Conservation (phyloP, 257 asterid species). For the Ocimum tenuiflorum region DNA sequence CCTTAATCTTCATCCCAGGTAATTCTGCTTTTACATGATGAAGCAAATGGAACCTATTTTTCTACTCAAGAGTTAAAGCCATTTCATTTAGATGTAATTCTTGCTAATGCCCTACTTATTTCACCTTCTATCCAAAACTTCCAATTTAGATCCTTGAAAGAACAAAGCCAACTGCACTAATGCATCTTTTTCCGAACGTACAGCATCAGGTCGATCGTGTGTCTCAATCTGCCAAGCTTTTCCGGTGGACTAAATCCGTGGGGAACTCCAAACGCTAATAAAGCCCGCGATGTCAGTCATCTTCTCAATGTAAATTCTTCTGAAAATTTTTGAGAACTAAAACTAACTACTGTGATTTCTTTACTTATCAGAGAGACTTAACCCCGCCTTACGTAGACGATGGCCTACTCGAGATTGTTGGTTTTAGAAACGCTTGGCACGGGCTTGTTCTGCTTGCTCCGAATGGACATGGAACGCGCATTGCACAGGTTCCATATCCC, state of each 20-base stretch:
- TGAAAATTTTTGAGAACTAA: background rate
- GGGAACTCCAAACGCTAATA: constrained; percentile 68
- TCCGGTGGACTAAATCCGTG: constrained; percentile 97
- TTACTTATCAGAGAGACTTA: constrained; percentile 51
- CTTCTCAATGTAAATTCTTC: background rate
- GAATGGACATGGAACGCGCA: constrained; percentile 89
- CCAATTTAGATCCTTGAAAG: background rate
- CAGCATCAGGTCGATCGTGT: constrained; percentile 82
- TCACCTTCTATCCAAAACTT: background rate
- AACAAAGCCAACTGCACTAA: background rate
- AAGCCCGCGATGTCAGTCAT: constrained; percentile 49
- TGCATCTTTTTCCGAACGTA: constrained; percentile 1
- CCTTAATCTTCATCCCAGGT: constrained; percentile 52
- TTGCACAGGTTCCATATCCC: constrained; percentile 65
- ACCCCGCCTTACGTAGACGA: constrained; percentile 86
- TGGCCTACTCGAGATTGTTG: constrained; percentile 79
- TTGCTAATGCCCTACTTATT: background rate
- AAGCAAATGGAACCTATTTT: background rate
- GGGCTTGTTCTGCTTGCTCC: constrained; percentile 76
- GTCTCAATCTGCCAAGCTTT: constrained; percentile 92
- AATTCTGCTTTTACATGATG: too few species aligned
- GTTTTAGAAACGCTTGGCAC: constrained; percentile 94
- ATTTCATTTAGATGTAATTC: background rate
- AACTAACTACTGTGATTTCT: background rate
- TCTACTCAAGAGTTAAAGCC: background rate